Evolutionary conservation across 2,329 filamentous ascomycete genomes (phyloP).

Genomic region (Gliomastix tumulicola): DNA sequence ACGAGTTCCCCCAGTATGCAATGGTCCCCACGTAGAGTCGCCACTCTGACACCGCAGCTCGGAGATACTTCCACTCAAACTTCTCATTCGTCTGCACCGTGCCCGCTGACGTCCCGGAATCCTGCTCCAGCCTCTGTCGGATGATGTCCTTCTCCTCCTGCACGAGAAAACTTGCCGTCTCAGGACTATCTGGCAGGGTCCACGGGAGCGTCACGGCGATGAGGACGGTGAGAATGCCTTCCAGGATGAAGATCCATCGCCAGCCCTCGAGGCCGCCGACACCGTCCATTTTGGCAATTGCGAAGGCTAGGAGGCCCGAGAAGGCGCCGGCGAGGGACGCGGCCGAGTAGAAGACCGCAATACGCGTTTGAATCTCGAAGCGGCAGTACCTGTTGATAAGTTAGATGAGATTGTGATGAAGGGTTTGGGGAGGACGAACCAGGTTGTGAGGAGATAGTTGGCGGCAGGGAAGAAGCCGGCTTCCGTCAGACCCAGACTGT

Average conservation of each 20-base stretch:
- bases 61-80: conserved; percentile 4
- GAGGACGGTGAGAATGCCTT: conserved; percentile 18
- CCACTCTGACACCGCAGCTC: conserved; percentile 29
- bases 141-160: conserved; percentile 2
- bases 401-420: conserved; percentile 17
- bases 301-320: conserved; percentile 13
- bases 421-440: neutral
- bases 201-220: conserved; percentile 36
- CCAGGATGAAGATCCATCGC: conserved; percentile 16
- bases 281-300: conserved; percentile 13
- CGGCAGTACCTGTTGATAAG: conserved; percentile 1
- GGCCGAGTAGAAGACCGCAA: conserved; percentile 19
- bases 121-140: neutral
- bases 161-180: neutral
- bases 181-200: conserved; percentile 25
- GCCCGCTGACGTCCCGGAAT: conserved; percentile 1
- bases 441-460: conserved; percentile 35
- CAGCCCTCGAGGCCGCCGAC: conserved; percentile 9
- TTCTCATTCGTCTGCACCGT: conserved; percentile 2
- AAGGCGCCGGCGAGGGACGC: conserved; percentile 13
- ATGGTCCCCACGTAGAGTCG: conserved; percentile 28
- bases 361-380: conserved; percentile 7
- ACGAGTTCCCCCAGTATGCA: conserved; percentile 25
- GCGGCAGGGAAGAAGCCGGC: conserved; percentile 62
- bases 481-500: conserved; percentile 54